Percentiles rank a stretch among this genome's conserved stretches.
Conservation (phyloP, 306 rosid genomes). For the Cucurbita maxima region DNA sequence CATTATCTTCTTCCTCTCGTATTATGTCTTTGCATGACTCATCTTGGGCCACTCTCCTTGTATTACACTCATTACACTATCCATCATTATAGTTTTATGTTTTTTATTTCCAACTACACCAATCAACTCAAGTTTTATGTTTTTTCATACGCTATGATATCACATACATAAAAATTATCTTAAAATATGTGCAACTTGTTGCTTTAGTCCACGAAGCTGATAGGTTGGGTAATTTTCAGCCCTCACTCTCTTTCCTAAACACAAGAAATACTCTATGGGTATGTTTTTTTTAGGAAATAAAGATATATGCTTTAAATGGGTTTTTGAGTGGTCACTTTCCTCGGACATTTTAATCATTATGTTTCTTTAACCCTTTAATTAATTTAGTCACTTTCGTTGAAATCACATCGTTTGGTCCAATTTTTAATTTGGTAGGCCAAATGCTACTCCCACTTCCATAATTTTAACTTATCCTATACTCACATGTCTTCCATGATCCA, state of each 20-base stretch:
- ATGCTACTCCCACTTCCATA: neutral
- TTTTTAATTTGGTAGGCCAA: neutral
- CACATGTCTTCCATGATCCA: neutral
- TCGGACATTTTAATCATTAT: neutral
- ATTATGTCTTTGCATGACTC: no score
- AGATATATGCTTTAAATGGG: neutral
- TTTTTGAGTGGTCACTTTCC: neutral
- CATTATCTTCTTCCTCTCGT: no score
- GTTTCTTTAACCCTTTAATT: neutral
- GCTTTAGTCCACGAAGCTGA: neutral
- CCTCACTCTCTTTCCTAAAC: neutral
- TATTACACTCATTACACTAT: no score
- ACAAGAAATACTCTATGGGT: neutral
- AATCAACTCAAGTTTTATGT: neutral
- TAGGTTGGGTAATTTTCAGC: neutral
- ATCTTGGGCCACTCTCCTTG: no score
- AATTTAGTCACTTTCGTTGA: neutral
- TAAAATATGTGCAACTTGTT: neutral
- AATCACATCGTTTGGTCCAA: neutral
- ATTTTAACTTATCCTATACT: neutral
- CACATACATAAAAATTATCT: neutral
- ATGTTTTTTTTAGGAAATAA: neutral
- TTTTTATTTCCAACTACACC: neutral
- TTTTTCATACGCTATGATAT: neutral
- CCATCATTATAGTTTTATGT: no score